A percentile compares a stretch with the other conserved stretches of the same genome.
phyloP scores from a whole-genome alignment of 371 early-diverging fungal genomes.

The Batrachochytrium dendrobatidis region DNA sequence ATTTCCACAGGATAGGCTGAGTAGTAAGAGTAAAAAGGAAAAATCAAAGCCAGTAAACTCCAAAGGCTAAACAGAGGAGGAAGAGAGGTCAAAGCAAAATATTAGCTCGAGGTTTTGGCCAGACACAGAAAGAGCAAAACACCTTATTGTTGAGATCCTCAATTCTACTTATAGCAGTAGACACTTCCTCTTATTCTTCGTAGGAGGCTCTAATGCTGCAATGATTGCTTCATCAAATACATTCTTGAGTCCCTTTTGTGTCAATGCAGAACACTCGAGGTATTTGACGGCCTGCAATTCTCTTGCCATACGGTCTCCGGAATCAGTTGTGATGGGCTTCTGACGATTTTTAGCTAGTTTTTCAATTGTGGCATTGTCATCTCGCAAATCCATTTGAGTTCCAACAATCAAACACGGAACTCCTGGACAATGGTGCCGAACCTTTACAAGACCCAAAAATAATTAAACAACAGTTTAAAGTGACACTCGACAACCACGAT shows the following conservation, averaged over 20 bases:
- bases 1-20: no score
- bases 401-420: constrained; percentile 95
- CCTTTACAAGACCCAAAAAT: constrained; percentile 56
- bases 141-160: neutral
- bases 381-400: constrained; percentile 92
- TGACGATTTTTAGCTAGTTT: constrained; percentile 77
- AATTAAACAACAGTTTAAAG: constrained; percentile 22
- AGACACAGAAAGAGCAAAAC: no score
- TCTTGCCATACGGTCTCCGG: constrained; percentile 78
- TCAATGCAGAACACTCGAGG: constrained; percentile 95
- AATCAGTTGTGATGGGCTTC: constrained; percentile 71
- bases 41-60: no score
- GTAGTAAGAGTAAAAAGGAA: no score
- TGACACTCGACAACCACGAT: no score
- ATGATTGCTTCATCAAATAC: constrained; percentile 98
- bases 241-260: constrained; percentile 93
- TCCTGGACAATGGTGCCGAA: constrained; percentile 95
- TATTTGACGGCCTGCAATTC: constrained; percentile 93
- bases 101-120: no score
- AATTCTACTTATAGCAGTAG: constrained; percentile 14
- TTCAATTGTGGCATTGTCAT: constrained; percentile 73
- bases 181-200: constrained; percentile 63
- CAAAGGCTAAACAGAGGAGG: no score
- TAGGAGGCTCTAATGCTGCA: constrained; percentile 93
- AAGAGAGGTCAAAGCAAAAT: no score